A percentile compares a stretch with the other conserved stretches of the same genome.
These are phyloP conservation scores for Pythium rhizo-oryzae DNA, from an alignment of 352 stramenopile genomes.

Conservation along the genomic window DNA sequence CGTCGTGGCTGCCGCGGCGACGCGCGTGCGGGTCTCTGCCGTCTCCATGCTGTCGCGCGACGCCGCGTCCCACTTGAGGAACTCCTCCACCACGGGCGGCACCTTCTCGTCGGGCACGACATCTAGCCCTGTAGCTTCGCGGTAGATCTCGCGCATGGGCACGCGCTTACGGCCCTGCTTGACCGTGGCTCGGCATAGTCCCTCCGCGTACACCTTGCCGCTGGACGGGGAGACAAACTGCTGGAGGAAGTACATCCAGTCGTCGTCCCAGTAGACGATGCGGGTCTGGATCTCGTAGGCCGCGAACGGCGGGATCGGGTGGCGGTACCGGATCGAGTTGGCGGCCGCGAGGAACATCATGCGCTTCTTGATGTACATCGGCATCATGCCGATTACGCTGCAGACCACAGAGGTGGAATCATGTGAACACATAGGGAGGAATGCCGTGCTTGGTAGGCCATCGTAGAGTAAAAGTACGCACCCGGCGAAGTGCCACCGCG, in stretches of 20 bases:
- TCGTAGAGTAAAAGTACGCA: too few relatives aligned
- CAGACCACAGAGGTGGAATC: background rate
- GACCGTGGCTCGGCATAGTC: conserved; percentile 29
- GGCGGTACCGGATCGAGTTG: conserved; percentile 37
- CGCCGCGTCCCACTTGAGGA: conserved; percentile 35
- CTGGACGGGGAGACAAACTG: conserved; percentile 31
- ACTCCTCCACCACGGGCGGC: conserved; percentile 31
- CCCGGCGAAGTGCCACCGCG: conserved; percentile 71
- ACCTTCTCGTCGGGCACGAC: conserved; percentile 7
- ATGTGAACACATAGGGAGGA: background rate
- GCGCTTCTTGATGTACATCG: conserved; percentile 53
- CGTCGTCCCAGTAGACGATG: conserved; percentile 34
- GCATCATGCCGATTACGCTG: conserved; percentile 45
- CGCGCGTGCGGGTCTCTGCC: conserved; percentile 3
- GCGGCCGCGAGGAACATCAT: conserved; percentile 57
- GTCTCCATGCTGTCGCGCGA: conserved; percentile 35
- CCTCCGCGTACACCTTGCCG: conserved; percentile 34
- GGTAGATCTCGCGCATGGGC: conserved; percentile 26
- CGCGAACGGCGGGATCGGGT: conserved; percentile 29
- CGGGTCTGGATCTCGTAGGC: conserved; percentile 35
- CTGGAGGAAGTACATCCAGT: conserved; percentile 39
- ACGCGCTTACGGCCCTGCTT: conserved; percentile 27
- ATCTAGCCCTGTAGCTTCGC: conserved; percentile 21
- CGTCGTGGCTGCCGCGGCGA: conserved; percentile 1
- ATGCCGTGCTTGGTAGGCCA: too few relatives aligned